Evolutionary conservation across 306 rosid genomes (phyloP).

Genomic region (Astragalus glycyphyllos): DNA sequence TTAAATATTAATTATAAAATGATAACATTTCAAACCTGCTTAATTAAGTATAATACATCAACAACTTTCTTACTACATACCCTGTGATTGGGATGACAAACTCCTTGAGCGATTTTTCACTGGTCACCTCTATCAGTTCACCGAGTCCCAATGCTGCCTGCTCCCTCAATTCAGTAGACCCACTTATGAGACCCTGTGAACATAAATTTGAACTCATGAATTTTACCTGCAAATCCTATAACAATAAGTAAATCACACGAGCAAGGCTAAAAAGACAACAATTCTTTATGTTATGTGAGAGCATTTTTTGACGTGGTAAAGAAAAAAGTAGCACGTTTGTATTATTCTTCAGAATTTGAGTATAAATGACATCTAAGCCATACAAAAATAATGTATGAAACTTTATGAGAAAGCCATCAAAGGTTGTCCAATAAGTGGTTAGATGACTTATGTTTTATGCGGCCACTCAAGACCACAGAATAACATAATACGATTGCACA

Average conservation of each 20-base stretch:
- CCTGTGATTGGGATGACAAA: conserved; percentile 95
- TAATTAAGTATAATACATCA: not conserved
- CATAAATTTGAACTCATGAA: conserved; percentile 36
- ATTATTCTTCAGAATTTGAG: conserved; percentile 1
- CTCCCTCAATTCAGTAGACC: conserved; percentile 96
- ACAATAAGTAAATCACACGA: conserved; percentile 3
- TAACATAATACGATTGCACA: not conserved
- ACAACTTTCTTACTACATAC: conserved; percentile 52
- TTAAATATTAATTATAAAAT: not conserved
- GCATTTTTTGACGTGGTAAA: not conserved
- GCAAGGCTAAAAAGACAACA: conserved; percentile 25
- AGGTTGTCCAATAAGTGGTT: not conserved
- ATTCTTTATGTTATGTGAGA: not conserved
- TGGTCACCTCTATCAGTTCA: conserved; percentile 92
- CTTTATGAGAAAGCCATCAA: conserved; percentile 3
- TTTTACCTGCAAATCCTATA: not conserved
- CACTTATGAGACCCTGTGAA: conserved; percentile 83
- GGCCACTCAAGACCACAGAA: conserved; percentile 17
- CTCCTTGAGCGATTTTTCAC: conserved; percentile 82
- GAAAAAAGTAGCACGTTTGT: not conserved
- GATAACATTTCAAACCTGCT: not conserved
- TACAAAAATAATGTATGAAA: not conserved
- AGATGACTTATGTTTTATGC: not conserved
- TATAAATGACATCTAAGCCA: not conserved
- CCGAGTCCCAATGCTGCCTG: conserved; percentile 99